Evolutionary conservation across 2,329 filamentous ascomycete genomes (phyloP).

Genomic region (Ceratocystis ficicola): DNA sequence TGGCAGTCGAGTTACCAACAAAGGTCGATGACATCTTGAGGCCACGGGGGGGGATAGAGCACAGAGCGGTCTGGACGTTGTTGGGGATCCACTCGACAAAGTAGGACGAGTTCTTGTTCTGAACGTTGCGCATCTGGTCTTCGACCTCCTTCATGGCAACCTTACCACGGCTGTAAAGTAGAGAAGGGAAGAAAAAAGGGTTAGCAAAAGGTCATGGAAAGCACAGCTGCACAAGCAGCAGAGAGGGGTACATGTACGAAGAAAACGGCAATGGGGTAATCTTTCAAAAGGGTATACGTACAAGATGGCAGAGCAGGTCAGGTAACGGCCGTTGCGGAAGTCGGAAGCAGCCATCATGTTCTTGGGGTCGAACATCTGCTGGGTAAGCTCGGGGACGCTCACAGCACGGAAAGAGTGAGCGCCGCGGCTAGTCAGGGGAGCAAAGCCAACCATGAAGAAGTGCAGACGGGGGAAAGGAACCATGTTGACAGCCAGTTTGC

Average conservation of each 20-base stretch:
- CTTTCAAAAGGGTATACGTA: slow-evolving; percentile 34
- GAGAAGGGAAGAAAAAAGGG: slow-evolving; percentile 7
- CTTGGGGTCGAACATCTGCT: slow-evolving; percentile 99
- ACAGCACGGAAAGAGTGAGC: slow-evolving; percentile 95
- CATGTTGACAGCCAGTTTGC: slow-evolving; percentile 99
- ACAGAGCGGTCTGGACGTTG: slow-evolving; percentile 99
- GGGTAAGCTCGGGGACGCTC: slow-evolving; percentile 93
- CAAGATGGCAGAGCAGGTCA: slow-evolving; percentile 99
- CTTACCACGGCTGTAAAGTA: slow-evolving; percentile 66
- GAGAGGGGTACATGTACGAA: neutral
- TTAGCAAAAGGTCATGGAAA: slow-evolving; percentile 12
- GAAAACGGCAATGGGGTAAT: no score
- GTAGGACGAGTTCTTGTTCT: slow-evolving; percentile 99
- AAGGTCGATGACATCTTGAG: slow-evolving; percentile 99
- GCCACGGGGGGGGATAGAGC: slow-evolving; percentile 93
- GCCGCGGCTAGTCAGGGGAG: slow-evolving; percentile 77
- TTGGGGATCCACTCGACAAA: slow-evolving; percentile 99
- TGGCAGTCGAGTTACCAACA: slow-evolving; percentile 97
- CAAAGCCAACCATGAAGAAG: slow-evolving; percentile 99
- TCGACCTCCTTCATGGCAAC: slow-evolving; percentile 99
- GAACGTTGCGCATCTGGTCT: slow-evolving; percentile 99
- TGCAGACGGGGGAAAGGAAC: slow-evolving; percentile 99
- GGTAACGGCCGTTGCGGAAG: slow-evolving; percentile 99
- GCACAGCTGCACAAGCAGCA: neutral
- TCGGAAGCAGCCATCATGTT: slow-evolving; percentile 99